Percentiles rank a stretch among this genome's conserved stretches.
These are phyloP conservation scores for Limnanthes douglasii DNA, from an alignment of 345 rosid genomes.

Conservation along the genomic window DNA sequence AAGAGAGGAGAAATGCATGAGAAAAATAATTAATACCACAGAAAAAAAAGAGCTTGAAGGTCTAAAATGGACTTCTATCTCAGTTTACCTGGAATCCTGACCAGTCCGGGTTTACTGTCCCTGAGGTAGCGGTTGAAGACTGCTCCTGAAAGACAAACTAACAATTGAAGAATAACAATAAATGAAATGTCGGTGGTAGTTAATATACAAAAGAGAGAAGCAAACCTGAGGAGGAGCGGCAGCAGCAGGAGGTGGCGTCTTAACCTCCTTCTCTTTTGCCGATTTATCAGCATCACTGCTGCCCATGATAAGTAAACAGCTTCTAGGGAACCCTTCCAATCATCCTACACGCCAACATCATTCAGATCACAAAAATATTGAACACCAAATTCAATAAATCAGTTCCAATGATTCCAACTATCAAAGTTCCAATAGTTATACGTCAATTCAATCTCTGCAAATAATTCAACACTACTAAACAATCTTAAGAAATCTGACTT, in stretches of 20 bases:
- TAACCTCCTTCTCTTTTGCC: conserved; percentile 59
- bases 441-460: too few species aligned
- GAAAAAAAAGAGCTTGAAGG: conserved; percentile 1
- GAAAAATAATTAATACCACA: conserved; percentile 9
- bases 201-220: conserved; percentile 3
- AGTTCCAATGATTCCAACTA: conserved; percentile 1
- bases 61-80: conserved; percentile 5
- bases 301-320: conserved; percentile 29
- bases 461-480: too few species aligned
- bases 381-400: conserved; percentile 4
- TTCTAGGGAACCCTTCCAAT: conserved; percentile 14
- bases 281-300: conserved; percentile 56
- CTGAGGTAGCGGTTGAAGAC: conserved; percentile 36
- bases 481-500: too few species aligned
- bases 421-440: too few species aligned
- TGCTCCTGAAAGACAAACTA: conserved; percentile 46
- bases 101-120: conserved; percentile 77
- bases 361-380: conserved; percentile 9
- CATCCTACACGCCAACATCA: conserved; percentile 26
- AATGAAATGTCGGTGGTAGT: conserved; percentile 4
- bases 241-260: conserved; percentile 32
- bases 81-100: conserved; percentile 91
- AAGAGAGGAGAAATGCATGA: conserved; percentile 9
- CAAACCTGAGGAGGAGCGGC: conserved; percentile 53
- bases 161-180: conserved; percentile 3